phyloP scores from a whole-genome alignment of 805 yeast genomes.

The Kodamaea kakaduensis region DNA sequence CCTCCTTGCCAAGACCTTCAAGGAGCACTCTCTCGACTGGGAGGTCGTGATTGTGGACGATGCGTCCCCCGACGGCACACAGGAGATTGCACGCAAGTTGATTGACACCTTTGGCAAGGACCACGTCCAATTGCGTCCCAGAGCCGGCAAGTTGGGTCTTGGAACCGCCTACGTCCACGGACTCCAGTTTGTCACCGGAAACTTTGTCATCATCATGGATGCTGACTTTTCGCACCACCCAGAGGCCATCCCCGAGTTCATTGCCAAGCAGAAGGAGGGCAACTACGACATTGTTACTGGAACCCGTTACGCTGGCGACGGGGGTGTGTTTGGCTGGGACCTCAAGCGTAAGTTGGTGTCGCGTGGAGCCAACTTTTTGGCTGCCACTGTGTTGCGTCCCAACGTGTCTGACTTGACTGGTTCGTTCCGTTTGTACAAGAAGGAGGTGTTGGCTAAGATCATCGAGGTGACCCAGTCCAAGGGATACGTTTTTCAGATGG shows the following conservation, averaged over 20 bases:
- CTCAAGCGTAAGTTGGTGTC: constrained; percentile 72
- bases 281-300: constrained; percentile 53
- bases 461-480: constrained; percentile 66
- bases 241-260: constrained; percentile 71
- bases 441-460: constrained; percentile 60
- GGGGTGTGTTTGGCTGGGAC: constrained; percentile 85
- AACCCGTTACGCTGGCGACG: constrained; percentile 75
- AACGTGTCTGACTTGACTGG: constrained; percentile 73
- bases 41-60: constrained; percentile 77
- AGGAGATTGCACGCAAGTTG: constrained; percentile 61
- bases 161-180: constrained; percentile 84
- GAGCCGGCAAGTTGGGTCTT: constrained; percentile 74
- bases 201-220: constrained; percentile 77
- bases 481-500: constrained; percentile 86
- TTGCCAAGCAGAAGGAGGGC: constrained; percentile 52
- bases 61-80: constrained; percentile 80
- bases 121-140: constrained; percentile 61
- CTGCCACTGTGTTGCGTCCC: constrained; percentile 67
- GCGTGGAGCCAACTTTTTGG: constrained; percentile 77
- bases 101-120: constrained; percentile 54
- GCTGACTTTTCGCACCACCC: constrained; percentile 85
- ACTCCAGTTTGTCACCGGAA: constrained; percentile 63
- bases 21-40: constrained; percentile 58
- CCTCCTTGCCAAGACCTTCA: constrained; percentile 65
- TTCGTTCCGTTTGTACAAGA: constrained; percentile 70